phyloP scores from a whole-genome alignment of 2,329 filamentous ascomycete genomes.

The Hypocrella siamensis region DNA sequence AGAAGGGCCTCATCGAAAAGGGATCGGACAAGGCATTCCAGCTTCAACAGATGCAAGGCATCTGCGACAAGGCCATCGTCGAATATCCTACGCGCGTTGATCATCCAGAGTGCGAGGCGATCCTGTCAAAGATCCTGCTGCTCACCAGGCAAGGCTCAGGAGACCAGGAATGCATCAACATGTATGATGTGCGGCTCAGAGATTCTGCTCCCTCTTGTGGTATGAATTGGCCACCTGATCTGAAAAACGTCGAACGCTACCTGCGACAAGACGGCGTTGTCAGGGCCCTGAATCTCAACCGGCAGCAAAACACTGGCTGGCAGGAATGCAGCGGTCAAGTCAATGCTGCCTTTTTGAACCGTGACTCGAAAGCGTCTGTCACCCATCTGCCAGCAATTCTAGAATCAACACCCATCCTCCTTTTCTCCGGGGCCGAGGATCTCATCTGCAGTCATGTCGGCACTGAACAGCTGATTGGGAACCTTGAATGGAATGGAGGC shows the following conservation, averaged over 20 bases:
- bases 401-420: conserved; percentile 58
- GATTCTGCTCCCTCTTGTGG: conserved; percentile 76
- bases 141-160: conserved; percentile 42
- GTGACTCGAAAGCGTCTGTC: conserved; percentile 57
- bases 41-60: conserved; percentile 52
- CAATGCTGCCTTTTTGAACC: conserved; percentile 50
- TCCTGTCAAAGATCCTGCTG: conserved; percentile 58
- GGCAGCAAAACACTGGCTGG: conserved; percentile 77
- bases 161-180: conserved; percentile 61
- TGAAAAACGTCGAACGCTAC: conserved; percentile 64
- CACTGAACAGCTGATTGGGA: conserved; percentile 79
- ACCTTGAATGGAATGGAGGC: conserved; percentile 80
- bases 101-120: conserved; percentile 53
- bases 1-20: conserved; percentile 55
- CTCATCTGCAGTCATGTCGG: conserved; percentile 95
- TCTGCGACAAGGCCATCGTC: conserved; percentile 50
- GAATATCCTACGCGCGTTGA: conserved; percentile 39
- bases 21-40: conserved; percentile 46
- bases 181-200: conserved; percentile 86
- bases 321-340: conserved; percentile 77
- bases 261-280: conserved; percentile 68
- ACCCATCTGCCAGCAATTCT: conserved; percentile 65
- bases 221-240: conserved; percentile 95
- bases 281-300: conserved; percentile 65
- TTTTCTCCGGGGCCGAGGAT: conserved; percentile 90